Evolutionary conservation across 2,329 filamentous ascomycete genomes (phyloP), one percentile per base, ranked within the genome.

Genomic region (Talaromyces sp.): DNA sequence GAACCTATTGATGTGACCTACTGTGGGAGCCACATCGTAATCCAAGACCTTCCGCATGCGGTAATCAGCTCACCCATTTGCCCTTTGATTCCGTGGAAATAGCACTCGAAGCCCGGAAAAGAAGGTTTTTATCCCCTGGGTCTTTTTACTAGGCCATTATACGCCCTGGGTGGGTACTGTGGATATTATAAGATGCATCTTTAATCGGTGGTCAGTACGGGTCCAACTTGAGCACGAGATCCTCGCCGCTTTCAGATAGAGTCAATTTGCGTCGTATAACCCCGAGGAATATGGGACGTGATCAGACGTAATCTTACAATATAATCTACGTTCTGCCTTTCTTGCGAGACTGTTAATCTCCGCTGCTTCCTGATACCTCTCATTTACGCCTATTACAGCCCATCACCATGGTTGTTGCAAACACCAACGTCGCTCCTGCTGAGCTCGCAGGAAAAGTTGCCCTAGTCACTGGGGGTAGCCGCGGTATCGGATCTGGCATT

Each of bases 401-500:
- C 13, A 14, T 33, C 42, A 45, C 14, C 7, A 64, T 64, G 62
- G 62, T 64, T 37, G 46, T 52, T 20, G 14, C 47, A 20, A 53
- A 58, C 41, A 45, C 55, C 41, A 56, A 55, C 17, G 29, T 33
- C 42, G n/a, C 45, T 19, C 47, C 54, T 7, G 42, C 11, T n/a
- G 62, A 64, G 55, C 62, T 67, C 41, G 58, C 65, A 55, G 70
- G 70, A 53, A 75, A 74, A 60, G 71, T 75, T 35, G 69, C 69
- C 47, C 61, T 72, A 2, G 67, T 72, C 11, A 72, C 69, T 3
- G 69, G 69, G 4, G 65, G 63, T 27, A 71, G 72, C 22, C 73
- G 73, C 36, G 73, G 73, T 27, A 75, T 76, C 56, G 73, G 73
- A 24, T 65, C 69, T 11, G 73, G 71, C n/a, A 75, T 74, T 24